Evolutionary conservation across 2,329 filamentous ascomycete species (phyloP).

Genomic region (Exophiala phaeomuriformis): DNA sequence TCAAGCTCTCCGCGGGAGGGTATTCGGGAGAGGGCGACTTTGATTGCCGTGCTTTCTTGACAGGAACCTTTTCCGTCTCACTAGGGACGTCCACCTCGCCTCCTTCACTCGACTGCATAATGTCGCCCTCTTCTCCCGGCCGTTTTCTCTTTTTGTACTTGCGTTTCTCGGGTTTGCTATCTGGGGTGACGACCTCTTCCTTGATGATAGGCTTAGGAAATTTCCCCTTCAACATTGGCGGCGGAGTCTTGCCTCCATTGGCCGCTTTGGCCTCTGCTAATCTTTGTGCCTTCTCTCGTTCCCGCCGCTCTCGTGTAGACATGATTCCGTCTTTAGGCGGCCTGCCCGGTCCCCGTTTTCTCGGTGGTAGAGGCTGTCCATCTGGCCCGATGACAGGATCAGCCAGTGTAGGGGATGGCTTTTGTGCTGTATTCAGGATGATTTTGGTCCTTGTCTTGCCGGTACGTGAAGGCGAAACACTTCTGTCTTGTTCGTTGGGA

Average conservation of each 20-base stretch:
- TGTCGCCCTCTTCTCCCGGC: conserved; percentile 38
- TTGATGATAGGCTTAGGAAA: conserved; percentile 24
- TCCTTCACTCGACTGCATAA: conserved; percentile 38
- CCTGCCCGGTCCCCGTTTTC: conserved; percentile 53
- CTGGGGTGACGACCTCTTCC: conserved; percentile 31
- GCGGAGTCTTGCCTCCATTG: conserved; percentile 42
- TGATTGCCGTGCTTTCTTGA: conserved; percentile 37
- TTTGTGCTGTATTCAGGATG: conserved; percentile 10
- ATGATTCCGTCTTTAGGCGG: conserved; percentile 62
- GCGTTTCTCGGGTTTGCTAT: conserved; percentile 39
- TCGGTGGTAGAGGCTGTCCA: conserved; percentile 25
- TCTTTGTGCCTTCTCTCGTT: conserved; percentile 48
- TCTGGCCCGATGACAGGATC: conserved; percentile 17
- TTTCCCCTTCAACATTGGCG: conserved; percentile 32
- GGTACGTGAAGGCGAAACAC: conserved; percentile 11
- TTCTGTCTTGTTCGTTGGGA: conserved; percentile 16
- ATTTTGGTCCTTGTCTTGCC: conserved; percentile 19
- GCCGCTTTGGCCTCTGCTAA: conserved; percentile 38
- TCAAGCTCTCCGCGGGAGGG: conserved; percentile 51
- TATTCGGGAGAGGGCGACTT: conserved; percentile 57
- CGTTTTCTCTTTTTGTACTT: conserved; percentile 45
- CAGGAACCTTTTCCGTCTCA: conserved; percentile 23
- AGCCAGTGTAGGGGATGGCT: conserved; percentile 5
- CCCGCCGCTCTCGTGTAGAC: conserved; percentile 55
- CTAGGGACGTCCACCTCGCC: conserved; percentile 18